phyloP scores from a whole-genome alignment of 306 rosid species.

The Mucuna pruriens region DNA sequence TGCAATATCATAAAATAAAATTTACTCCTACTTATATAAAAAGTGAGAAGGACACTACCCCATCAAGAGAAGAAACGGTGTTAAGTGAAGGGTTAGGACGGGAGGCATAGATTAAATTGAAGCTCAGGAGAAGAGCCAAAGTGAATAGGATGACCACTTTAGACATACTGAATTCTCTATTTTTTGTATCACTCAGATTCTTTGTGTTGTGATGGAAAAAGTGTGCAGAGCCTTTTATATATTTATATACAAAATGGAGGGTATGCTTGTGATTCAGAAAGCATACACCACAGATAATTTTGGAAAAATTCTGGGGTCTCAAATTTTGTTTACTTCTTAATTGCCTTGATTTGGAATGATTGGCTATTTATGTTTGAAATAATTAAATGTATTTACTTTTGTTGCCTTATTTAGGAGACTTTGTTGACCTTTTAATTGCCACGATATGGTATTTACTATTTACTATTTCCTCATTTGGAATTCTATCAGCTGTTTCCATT shows the following conservation, averaged over 20 bases:
- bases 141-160: slow-evolving; percentile 52
- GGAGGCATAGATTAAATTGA: slow-evolving; percentile 42
- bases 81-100: slow-evolving; percentile 40
- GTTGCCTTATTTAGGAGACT: background rate
- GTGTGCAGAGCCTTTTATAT: background rate
- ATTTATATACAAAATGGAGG: slow-evolving; percentile 32
- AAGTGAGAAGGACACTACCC: slow-evolving; percentile 35
- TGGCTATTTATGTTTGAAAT: background rate
- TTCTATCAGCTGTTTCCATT: background rate
- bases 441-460: too few species aligned
- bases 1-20: too few species aligned
- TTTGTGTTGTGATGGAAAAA: slow-evolving; percentile 12
- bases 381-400: background rate
- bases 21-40: too few species aligned
- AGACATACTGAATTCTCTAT: slow-evolving; percentile 42
- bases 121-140: slow-evolving; percentile 57
- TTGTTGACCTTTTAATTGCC: background rate
- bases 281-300: background rate
- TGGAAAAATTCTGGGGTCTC: too few species aligned
- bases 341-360: too few species aligned
- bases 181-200: background rate
- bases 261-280: background rate
- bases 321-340: too few species aligned
- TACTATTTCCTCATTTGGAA: background rate
- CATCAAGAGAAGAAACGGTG: slow-evolving; percentile 16